Base-by-base conservation (phyloP, 2,329 filamentous ascomycete genomes). In the Trichoderma arundinaceum region DNA sequence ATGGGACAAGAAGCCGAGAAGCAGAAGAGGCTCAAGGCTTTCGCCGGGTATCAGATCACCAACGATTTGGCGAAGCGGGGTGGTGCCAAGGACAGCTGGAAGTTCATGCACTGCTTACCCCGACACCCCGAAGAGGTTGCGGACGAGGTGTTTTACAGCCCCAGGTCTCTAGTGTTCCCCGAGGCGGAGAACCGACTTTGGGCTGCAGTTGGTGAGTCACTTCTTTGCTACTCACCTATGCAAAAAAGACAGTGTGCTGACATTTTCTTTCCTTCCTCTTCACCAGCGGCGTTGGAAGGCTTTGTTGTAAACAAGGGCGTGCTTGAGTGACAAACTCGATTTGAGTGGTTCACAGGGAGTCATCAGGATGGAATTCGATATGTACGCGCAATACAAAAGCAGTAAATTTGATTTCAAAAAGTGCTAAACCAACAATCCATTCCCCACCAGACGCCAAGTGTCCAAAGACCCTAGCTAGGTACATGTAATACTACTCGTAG, bases 21-120 rank as follows among this genome's bases (percentile, higher is more conserved):
- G 44, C 83, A 88, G 71, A 90, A 90, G 82, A 84, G 92, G 58
- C 77, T 97, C 67, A 86, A 89, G 74, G 92, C 88, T 2, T 99
- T 99, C 76, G 85, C 86, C 35, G 94, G 94, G 13, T 99, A 94
- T 79, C 94, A 97, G 77, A 91, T 99, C 74, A 97, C 94, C 2
- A 86, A 89, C 54, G 91, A 95, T 49, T 82, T 99, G 71, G 94
- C 93, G 1, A 86, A 89, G 78, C 85, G 89, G 57, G 94, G 93
- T 49, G 94, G 92, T 19, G 95, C 95, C 48, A 96, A 95, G 77
- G 83, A 90, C 13, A 86, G 86, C 69, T 99, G 95, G 95, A 93
- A 92, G 78, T 99, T 99, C 77, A 97, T 99, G 95, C 95, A 99
- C 82, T 99, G 95, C 77, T 80, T 99, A 66, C 95, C 95, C 13